Base-by-base conservation (phyloP, 495 filamentous ascomycete genomes). In the Lasiosphaeria ovina region DNA sequence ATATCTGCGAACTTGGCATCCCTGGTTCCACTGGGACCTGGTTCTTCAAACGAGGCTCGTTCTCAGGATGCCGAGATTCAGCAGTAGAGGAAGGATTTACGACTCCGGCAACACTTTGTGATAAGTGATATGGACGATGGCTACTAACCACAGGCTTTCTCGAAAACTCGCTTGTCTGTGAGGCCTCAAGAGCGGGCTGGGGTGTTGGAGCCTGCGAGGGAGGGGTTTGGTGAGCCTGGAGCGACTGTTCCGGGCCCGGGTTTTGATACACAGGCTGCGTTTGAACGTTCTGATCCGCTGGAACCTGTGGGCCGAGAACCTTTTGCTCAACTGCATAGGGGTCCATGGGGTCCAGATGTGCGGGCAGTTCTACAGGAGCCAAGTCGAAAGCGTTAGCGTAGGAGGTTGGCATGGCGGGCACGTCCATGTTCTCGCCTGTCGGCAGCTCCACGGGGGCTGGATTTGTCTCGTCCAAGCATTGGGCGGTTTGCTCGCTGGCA, bases 371-470 rank as follows among this genome's bases (percentile, higher is more conserved):
- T 51, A 59, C 66, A 4, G 74, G 72, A 34, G 72, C 67, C 32
- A 79, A 57, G 51, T 76, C 72, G 53, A 72, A 61, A 42, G 63
- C 58, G 31, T 63, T 64, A 11, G 53, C 31, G 40, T 67, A 62
- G 51, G 54, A 4, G 47, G 66, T 35, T 54, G 71, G 55, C 63
- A 60, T 38, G 33, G 60, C 11, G 9, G 61, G 33, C 11, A 63
- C 56, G 6, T 51, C 12, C 59, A 69, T 52, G 0, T 67, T 48
- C 8, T 67, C 59, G 32, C 68, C 61, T 44, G 58, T 61, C 7
- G 72, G 76, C 47, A 81, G 36, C 58, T 81, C 78, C 12, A 79
- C 68, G 1, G 77, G 76, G 6, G 77, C 66, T 12, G 78, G 69
- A 51, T 81, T 58, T 55, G 62, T 72, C 65, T 68, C 76, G 42